phyloP scores from a whole-genome alignment of 805 yeast genomes.

The Metschnikowia drakensbergensis region DNA sequence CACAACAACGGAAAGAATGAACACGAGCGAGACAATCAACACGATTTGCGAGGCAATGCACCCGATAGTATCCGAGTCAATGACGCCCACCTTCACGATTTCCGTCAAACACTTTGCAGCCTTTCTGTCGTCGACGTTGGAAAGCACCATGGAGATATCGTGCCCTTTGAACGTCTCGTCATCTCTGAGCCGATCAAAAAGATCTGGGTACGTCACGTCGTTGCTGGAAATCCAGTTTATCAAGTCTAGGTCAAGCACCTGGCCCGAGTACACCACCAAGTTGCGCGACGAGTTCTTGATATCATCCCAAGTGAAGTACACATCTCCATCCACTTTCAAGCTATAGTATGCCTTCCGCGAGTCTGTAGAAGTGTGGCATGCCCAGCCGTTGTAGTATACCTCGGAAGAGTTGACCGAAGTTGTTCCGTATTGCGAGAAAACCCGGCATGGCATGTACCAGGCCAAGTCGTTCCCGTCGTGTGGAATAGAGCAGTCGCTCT shows the following conservation, averaged over 20 bases:
- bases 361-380: constrained; percentile 67
- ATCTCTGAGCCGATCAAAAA: constrained; percentile 61
- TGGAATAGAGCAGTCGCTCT: constrained; percentile 69
- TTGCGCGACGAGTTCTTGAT: constrained; percentile 63
- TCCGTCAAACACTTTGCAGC: constrained; percentile 82
- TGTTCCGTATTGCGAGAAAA: constrained; percentile 68
- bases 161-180: constrained; percentile 61
- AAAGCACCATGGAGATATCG: constrained; percentile 73
- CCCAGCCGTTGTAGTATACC: constrained; percentile 76
- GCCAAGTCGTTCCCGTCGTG: constrained; percentile 59
- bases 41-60: constrained; percentile 90
- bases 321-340: constrained; percentile 62
- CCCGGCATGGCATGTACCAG: constrained; percentile 95
- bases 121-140: constrained; percentile 61
- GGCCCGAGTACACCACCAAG: constrained; percentile 84
- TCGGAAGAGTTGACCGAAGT: constrained; percentile 58
- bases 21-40: constrained; percentile 72
- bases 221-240: constrained; percentile 69
- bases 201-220: constrained; percentile 67
- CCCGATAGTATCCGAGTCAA: constrained; percentile 88
- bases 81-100: constrained; percentile 80
- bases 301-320: constrained; percentile 89
- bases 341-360: constrained; percentile 69
- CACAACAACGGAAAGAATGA: constrained; percentile 76
- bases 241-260: constrained; percentile 76